Percentiles rank a stretch among this genome's conserved stretches.
These are phyloP conservation scores for Eucalyptus marginata DNA, from an alignment of 345 rosid species.

Conservation along the genomic window DNA sequence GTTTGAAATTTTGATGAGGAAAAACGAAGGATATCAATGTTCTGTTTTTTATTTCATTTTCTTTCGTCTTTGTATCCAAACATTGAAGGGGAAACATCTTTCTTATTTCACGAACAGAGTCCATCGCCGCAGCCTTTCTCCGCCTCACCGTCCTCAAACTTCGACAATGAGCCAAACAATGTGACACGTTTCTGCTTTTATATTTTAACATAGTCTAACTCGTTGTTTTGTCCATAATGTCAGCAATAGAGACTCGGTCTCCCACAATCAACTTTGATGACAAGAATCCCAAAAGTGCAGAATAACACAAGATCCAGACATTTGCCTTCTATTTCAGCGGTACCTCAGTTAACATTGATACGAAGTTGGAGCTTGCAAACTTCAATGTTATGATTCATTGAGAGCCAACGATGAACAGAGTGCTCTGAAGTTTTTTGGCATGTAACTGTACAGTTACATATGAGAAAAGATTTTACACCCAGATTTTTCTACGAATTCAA, in stretches of 20 bases:
- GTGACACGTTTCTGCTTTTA: neutral
- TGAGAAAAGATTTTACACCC: rapidly evolving
- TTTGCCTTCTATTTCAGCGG: neutral
- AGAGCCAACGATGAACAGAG: neutral
- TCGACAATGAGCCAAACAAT: rapidly evolving
- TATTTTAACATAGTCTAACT: neutral
- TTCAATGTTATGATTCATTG: neutral
- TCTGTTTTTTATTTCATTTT: neutral
- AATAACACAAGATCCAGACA: neutral
- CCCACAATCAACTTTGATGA: neutral
- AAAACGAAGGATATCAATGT: neutral
- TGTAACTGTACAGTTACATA: neutral
- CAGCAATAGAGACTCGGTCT: neutral
- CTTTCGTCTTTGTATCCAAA: neutral
- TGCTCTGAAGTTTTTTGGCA: neutral
- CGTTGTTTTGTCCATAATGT: neutral
- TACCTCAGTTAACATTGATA: rapidly evolving
- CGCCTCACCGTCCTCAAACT: neutral
- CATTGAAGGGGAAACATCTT: rapidly evolving
- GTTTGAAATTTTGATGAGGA: neutral
- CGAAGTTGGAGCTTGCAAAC: neutral
- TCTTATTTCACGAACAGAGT: neutral
- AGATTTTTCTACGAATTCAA: neutral
- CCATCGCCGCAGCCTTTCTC: rapidly evolving
- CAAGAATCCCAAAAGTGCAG: rapidly evolving